Evolutionary conservation across 2,329 filamentous ascomycete species (phyloP).

Genomic region (Polytolypa hystricis): DNA sequence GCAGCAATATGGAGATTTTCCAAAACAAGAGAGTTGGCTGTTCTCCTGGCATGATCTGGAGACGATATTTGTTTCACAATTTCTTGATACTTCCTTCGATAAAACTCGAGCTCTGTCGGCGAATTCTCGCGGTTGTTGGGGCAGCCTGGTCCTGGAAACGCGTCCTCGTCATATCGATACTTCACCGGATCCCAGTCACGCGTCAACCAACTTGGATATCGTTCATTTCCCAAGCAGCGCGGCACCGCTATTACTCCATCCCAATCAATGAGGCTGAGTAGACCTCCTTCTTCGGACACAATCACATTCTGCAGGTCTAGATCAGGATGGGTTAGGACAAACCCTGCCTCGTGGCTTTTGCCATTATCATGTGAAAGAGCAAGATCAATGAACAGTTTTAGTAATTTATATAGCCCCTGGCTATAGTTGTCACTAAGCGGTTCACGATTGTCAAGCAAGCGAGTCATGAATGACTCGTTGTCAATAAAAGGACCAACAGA

Average conservation of each 20-base stretch:
- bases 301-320: slow-evolving; percentile 8
- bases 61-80: slow-evolving; percentile 3
- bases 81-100: slow-evolving; percentile 3
- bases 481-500: slow-evolving; percentile 5
- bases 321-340: slow-evolving; percentile 8
- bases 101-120: slow-evolving; percentile 5
- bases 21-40: slow-evolving; percentile 4
- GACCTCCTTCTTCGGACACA: slow-evolving; percentile 8
- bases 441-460: slow-evolving; percentile 6
- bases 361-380: not conserved
- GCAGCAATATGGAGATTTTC: slow-evolving; percentile 6
- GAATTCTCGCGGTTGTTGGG: slow-evolving; percentile 5
- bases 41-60: not conserved
- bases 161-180: slow-evolving; percentile 12
- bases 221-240: slow-evolving; percentile 9
- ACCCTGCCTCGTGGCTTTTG: slow-evolving; percentile 1
- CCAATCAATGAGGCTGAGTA: slow-evolving; percentile 10
- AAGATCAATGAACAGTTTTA: slow-evolving; percentile 6
- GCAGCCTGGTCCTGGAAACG: slow-evolving; percentile 25
- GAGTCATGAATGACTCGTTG: slow-evolving; percentile 5
- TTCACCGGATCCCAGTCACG: slow-evolving; percentile 10
- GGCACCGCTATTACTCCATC: slow-evolving; percentile 7
- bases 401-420: slow-evolving; percentile 4
- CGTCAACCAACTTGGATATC: slow-evolving; percentile 10
- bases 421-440: slow-evolving; percentile 1